A percentile compares a stretch with the other conserved stretches of the same genome.
phyloP scores from a whole-genome alignment of 345 rosid species.

The Salix arbutifolia region DNA sequence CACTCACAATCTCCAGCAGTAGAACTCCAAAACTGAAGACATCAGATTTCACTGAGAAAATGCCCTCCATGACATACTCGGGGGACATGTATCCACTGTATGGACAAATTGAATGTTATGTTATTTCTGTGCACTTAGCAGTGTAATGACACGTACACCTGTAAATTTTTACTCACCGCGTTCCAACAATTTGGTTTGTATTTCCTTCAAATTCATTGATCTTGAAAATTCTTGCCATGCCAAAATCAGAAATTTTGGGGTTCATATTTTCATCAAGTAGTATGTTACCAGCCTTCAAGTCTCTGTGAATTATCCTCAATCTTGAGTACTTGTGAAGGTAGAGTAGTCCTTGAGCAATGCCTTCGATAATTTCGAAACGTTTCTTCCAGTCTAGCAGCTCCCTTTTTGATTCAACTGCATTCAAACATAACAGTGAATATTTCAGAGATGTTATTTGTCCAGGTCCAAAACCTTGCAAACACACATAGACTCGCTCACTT shows the following conservation, averaged over 20 bases:
- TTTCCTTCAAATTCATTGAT: neutral
- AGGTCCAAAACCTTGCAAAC: no score
- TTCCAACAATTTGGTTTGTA: constrained; percentile 1
- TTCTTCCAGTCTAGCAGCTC: constrained; percentile 2
- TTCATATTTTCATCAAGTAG: constrained; percentile 14
- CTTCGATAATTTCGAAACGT: no score
- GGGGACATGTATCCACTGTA: no score
- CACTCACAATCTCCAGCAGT: no score
- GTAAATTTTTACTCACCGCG: neutral
- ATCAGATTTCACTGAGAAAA: no score
- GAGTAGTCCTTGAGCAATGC: no score
- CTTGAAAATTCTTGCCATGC: constrained; percentile 15
- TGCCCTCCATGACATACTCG: no score
- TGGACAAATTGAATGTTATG: no score
- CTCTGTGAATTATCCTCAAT: constrained; percentile 7
- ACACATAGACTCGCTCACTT: no score
- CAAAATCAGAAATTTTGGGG: constrained; percentile 24
- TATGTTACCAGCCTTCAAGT: constrained; percentile 19
- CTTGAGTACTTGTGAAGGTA: constrained; percentile 14
- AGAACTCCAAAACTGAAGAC: no score
- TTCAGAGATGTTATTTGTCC: neutral
- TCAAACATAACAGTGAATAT: neutral
- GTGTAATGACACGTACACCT: no score
- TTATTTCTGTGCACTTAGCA: no score
- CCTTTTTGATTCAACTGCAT: neutral